Base-by-base conservation (phyloP, 441 rosid genomes). In the Corymbia citriodora region DNA sequence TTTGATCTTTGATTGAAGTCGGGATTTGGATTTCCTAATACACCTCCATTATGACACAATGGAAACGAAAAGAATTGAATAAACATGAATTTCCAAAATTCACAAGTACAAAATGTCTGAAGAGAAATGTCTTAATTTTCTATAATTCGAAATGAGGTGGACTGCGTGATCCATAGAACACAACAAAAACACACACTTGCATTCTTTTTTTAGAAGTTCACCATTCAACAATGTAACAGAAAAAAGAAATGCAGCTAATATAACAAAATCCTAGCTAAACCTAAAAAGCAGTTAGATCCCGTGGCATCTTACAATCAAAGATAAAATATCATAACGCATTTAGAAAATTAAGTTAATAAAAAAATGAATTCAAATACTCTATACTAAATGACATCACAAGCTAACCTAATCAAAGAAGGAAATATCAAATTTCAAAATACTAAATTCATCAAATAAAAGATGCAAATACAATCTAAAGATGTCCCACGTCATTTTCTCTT, bases 131-230 rank as follows among this genome's bases (percentile, higher is more conserved):
- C n/a, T 25, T 3, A 3, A 23, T 59, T 10, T 25, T 59, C 29
- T 59, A 23, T 59, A 25, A 25, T 23, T 10, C 5, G 7, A 10
- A 59, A 59, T 0, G n/a, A 59, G 65, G 65, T 3, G 12, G 10
- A 59, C 1, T 59, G n/a, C 65, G 3, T 10, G 65, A 25, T 10
- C 65, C 29, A 59, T 59, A 25, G 25, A 59, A 10, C 65, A 10
- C 14, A 0, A 59, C 0, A 59, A 59, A 59, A 23, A 23, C 5
- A 10, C 13, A 23, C 23, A 9, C 7, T 10, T 2, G 13, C 29
- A 59, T 10, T 6, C 13, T 6, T 21, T 59, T 57, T 25, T 9
- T 9, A 57, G 21, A 55, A 59, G 29, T 59, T 19, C 21, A 55
- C 27, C 19, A 21, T 23, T 55, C 59, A 55, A 55, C 19, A 55